These are phyloP conservation scores for Geoglossum cookeanum DNA, from an alignment of 2,329 filamentous ascomycete species.

Conservation along the genomic window DNA sequence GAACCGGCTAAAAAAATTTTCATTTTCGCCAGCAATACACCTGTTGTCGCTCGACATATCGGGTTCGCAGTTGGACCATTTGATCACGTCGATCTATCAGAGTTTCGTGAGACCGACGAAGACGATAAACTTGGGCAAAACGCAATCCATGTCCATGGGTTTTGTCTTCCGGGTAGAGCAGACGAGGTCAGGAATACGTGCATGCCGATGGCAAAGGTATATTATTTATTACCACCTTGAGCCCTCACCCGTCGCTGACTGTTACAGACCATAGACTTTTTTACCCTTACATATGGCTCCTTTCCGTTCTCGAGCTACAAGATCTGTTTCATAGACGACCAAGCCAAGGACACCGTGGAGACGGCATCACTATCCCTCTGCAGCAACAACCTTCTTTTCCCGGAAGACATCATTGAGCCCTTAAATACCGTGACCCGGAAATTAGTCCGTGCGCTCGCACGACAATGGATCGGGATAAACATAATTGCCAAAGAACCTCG, in stretches of 20 bases:
- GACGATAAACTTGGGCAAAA: conserved; percentile 80
- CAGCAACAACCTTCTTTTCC: conserved; percentile 70
- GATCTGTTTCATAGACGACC: conserved; percentile 83
- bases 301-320: conserved; percentile 91
- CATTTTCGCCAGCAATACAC: conserved; percentile 57
- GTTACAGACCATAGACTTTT: conserved; percentile 62
- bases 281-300: conserved; percentile 70
- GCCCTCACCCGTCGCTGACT: neutral
- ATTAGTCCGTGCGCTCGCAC: conserved; percentile 67
- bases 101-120: conserved; percentile 76
- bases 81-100: conserved; percentile 75
- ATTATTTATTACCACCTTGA: neutral
- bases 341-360: conserved; percentile 53
- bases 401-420: conserved; percentile 67
- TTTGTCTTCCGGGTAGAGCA: conserved; percentile 67
- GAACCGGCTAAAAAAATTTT: conserved; percentile 75
- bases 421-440: conserved; percentile 65
- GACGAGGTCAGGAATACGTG: conserved; percentile 78
- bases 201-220: conserved; percentile 49
- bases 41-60: conserved; percentile 70
- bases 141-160: conserved; percentile 75
- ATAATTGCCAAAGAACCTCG: conserved; percentile 64
- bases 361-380: conserved; percentile 73
- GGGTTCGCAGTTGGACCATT: conserved; percentile 92
- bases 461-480: conserved; percentile 87